Conservation (phyloP, 164 flowering plant species). For the Sedum album region DNA sequence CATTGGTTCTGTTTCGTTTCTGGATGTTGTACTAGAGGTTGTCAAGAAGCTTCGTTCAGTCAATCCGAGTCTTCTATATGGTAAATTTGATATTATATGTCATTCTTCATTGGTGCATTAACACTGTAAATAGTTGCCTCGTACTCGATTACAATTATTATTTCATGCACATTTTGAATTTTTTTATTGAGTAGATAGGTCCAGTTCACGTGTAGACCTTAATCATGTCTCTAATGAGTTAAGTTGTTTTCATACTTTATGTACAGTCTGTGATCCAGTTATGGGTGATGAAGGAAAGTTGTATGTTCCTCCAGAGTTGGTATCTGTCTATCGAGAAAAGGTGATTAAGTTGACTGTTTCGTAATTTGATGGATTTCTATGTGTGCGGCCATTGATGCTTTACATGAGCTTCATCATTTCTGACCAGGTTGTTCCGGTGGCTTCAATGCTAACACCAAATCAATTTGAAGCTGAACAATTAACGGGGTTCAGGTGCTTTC, state of each 20-base stretch:
- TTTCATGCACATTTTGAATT: too few relatives aligned
- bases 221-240: neutral
- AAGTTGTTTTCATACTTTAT: slow-evolving; percentile 7
- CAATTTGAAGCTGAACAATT: slow-evolving; percentile 95
- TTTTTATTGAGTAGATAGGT: neutral
- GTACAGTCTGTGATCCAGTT: slow-evolving; percentile 95
- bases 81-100: slow-evolving; percentile 29
- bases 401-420: neutral
- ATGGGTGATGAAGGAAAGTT: slow-evolving; percentile 99
- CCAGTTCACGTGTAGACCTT: neutral
- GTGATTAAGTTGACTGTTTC: slow-evolving; percentile 16
- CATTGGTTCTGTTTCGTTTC: slow-evolving; percentile 93
- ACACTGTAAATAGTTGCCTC: neutral
- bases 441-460: slow-evolving; percentile 97
- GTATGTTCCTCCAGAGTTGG: slow-evolving; percentile 82
- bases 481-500: slow-evolving; percentile 64
- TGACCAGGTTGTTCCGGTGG: slow-evolving; percentile 84
- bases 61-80: slow-evolving; percentile 82
- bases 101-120: neutral
- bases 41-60: slow-evolving; percentile 71
- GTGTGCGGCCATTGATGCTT: neutral
- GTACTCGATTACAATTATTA: neutral
- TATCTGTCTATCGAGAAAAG: slow-evolving; percentile 76
- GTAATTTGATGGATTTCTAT: neutral
- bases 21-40: slow-evolving; percentile 69